Percentiles rank a stretch among this genome's conserved stretches.
These are phyloP conservation scores for Pseudocercospora crystallina DNA, from an alignment of 2,329 filamentous ascomycete species.

Conservation along the genomic window DNA sequence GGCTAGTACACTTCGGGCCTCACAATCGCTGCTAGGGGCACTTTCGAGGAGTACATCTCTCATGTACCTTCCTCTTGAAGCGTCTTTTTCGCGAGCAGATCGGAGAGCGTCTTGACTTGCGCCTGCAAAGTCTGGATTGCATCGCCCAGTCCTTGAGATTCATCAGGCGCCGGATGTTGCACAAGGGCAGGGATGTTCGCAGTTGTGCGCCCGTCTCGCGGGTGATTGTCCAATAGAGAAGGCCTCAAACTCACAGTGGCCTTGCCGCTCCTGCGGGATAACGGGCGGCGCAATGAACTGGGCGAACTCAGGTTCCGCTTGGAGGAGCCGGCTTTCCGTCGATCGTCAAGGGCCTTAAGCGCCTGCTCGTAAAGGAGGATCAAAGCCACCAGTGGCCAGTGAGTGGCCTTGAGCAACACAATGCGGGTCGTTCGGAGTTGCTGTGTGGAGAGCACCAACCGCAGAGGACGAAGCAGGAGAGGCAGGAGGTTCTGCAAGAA, in stretches of 20 bases:
- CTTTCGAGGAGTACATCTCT: slow-evolving; percentile 6
- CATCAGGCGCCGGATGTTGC: slow-evolving; percentile 18
- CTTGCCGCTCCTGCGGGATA: slow-evolving; percentile 12
- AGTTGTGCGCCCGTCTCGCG: slow-evolving; percentile 21
- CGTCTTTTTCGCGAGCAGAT: slow-evolving; percentile 18
- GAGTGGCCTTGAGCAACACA: slow-evolving; percentile 58
- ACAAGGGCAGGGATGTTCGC: slow-evolving; percentile 10
- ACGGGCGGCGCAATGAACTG: slow-evolving; percentile 21
- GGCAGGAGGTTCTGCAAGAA: slow-evolving; percentile 66
- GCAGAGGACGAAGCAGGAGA: slow-evolving; percentile 69
- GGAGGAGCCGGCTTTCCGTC: slow-evolving; percentile 17
- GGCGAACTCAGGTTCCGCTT: slow-evolving; percentile 16
- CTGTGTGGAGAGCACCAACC: slow-evolving; percentile 65
- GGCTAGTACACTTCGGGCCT: neutral
- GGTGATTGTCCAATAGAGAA: slow-evolving; percentile 19
- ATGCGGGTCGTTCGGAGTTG: slow-evolving; percentile 63
- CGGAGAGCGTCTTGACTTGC: slow-evolving; percentile 23
- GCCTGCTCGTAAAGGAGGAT: slow-evolving; percentile 67
- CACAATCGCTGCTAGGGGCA: slow-evolving; percentile 3
- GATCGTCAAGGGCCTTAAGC: slow-evolving; percentile 26
- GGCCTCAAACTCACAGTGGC: slow-evolving; percentile 15
- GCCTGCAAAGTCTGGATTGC: slow-evolving; percentile 24
- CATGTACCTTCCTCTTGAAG: slow-evolving; percentile 3
- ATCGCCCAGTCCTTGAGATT: slow-evolving; percentile 15
- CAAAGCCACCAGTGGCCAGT: slow-evolving; percentile 66